A percentile compares a stretch with the other conserved stretches of the same genome.
Evolutionary conservation across 805 yeast species (phyloP).

Genomic region (Saturnispora gosingensis): DNA sequence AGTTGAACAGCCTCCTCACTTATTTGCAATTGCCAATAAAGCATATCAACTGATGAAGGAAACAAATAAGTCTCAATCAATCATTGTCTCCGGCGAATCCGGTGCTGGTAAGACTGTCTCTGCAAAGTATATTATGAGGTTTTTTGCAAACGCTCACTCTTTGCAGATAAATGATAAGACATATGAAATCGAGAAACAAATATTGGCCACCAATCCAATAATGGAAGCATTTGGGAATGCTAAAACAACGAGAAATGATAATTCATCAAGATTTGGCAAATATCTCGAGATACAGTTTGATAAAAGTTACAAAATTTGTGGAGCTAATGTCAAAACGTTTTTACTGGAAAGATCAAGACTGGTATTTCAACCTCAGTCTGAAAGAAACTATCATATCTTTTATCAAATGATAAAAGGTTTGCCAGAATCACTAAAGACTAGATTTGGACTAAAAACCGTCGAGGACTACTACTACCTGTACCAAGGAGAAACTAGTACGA

Average conservation of each 20-base stretch:
- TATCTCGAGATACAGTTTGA: conserved; percentile 86
- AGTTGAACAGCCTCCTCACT: conserved; percentile 93
- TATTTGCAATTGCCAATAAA: conserved; percentile 95
- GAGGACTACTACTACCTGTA: conserved; percentile 71
- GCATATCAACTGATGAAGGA: conserved; percentile 89
- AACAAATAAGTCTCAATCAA: conserved; percentile 79
- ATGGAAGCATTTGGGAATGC: conserved; percentile 99
- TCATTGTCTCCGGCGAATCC: conserved; percentile 96
- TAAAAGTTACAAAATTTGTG: conserved; percentile 65
- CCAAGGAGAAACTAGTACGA: conserved; percentile 68
- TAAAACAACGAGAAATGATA: conserved; percentile 92
- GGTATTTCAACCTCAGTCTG: conserved; percentile 80
- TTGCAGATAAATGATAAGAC: conserved; percentile 47
- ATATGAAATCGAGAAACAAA: conserved; percentile 75
- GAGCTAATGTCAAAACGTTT: conserved; percentile 91
- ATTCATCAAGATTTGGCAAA: conserved; percentile 96
- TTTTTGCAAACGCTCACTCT: conserved; percentile 75
- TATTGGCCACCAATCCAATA: conserved; percentile 91
- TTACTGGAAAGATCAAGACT: conserved; percentile 86
- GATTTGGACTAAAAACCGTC: conserved; percentile 52
- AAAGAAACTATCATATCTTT: conserved; percentile 91
- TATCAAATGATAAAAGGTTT: conserved; percentile 81
- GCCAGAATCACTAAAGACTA: conserved; percentile 42
- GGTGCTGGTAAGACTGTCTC: conserved; percentile 99
- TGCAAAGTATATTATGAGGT: conserved; percentile 95